Evolutionary conservation across 495 filamentous ascomycete species (phyloP), one percentile per base, ranked within the genome.

Genomic region (Sporormia fimetaria): DNA sequence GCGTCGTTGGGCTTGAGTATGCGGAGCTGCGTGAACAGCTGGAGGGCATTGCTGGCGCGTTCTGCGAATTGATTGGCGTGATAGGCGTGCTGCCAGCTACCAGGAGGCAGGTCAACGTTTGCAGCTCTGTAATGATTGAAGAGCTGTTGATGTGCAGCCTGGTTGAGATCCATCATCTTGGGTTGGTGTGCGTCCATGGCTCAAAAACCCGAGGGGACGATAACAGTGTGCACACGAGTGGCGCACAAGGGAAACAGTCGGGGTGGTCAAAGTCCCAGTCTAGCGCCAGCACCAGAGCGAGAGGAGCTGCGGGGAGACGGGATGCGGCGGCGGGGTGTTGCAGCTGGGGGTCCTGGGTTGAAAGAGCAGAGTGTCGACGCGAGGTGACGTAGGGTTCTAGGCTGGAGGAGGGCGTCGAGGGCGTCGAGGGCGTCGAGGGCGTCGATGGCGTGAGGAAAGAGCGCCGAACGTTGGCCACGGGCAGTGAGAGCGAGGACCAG

Each of bases 51-150:
- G 3, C 16, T 10, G 2, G 34, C 41, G 25, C 47, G 47, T 33
- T 44, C 40, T 3, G 29, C 34, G 20, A n/a, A n/a, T n/a, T n/a
- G n/a, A n/a, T n/a, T n/a, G 36, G 16, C 11, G 21, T 6, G 17
- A 44, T 22, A 1, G 40, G 31, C 25, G n/a, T 51, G 47, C 36
- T 51, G 47, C 47, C 47, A 51, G 17, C 40, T 34, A 14, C 17
- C 33, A 3, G 33, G 39, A 11, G 25, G 21, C 38, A n/a, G n/a
- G n/a, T n/a, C n/a, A n/a, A n/a, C n/a, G 42, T 42, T 20, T 21
- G 22, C 22, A 33, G 39, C 44, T 38, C 28, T 26, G 18, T 41
- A 41, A 17, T 41, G 38, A 3, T 9, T 9, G 26, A 22, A 10
- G 16, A 41, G 21, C 8, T 31, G 31, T 18, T 31, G 14, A 12